These are phyloP conservation scores for Fusarium xyrophilum DNA, from an alignment of 2,329 filamentous ascomycete species.

Conservation along the genomic window DNA sequence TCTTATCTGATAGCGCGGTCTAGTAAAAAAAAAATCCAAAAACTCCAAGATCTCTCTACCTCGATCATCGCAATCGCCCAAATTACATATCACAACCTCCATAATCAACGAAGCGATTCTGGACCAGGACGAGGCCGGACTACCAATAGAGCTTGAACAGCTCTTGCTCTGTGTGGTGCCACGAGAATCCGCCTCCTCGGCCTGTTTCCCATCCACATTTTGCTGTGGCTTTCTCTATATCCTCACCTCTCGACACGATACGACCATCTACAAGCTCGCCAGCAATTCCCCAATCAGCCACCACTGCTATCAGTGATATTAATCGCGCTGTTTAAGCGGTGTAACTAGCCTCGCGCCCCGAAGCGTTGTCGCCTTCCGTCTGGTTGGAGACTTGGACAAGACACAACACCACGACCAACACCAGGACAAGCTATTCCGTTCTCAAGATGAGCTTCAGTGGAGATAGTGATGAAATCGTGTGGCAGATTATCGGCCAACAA, in stretches of 20 bases:
- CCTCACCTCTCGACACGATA: background rate
- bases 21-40: background rate
- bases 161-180: background rate
- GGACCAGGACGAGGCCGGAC: background rate
- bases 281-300: background rate
- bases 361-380: background rate
- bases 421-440: background rate
- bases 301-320: too few relatives aligned
- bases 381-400: background rate
- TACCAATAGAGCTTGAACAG: background rate
- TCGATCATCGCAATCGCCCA: background rate
- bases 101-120: background rate
- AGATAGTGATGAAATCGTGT: constrained; percentile 75
- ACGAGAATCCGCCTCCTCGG: background rate
- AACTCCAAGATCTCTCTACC: background rate
- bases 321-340: background rate
- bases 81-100: background rate
- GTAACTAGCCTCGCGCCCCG: too few relatives aligned
- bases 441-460: constrained; percentile 52
- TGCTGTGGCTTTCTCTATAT: background rate
- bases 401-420: background rate
- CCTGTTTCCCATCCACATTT: background rate
- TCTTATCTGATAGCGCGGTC: background rate
- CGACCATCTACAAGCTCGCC: background rate
- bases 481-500: constrained; percentile 95